These are phyloP conservation scores for Elongisporangium anandrum DNA, from an alignment of 352 stramenopile genomes.

Conservation along the genomic window DNA sequence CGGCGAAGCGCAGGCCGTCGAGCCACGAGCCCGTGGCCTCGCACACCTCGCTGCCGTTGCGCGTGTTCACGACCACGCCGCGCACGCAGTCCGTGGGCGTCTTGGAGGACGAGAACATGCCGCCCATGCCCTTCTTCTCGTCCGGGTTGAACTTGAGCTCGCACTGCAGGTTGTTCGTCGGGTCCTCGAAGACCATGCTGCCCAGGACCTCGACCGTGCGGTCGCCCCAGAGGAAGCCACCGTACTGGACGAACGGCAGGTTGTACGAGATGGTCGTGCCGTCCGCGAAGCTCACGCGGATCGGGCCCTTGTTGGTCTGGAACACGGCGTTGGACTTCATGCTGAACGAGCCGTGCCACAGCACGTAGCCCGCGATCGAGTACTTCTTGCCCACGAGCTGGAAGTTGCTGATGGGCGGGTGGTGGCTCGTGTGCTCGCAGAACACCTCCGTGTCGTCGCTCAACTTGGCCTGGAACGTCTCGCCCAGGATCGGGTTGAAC, in stretches of 20 bases:
- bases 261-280: constrained; percentile 67
- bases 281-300: constrained; percentile 67
- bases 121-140: constrained; percentile 83
- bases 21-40: constrained; percentile 78
- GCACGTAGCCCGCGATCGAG: constrained; percentile 58
- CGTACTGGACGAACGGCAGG: constrained; percentile 67
- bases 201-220: constrained; percentile 75
- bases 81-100: constrained; percentile 72
- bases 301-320: constrained; percentile 73
- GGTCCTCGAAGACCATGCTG: constrained; percentile 71
- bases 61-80: constrained; percentile 63
- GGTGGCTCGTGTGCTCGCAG: constrained; percentile 84
- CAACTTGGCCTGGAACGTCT: constrained; percentile 69
- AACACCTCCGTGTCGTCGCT: constrained; percentile 79
- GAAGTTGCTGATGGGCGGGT: constrained; percentile 84
- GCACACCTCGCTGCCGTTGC: constrained; percentile 55
- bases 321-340: constrained; percentile 85
- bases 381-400: constrained; percentile 75
- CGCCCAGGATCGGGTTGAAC: constrained; percentile 82
- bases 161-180: constrained; percentile 60
- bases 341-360: constrained; percentile 75
- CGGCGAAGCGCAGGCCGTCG: constrained; percentile 63
- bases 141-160: constrained; percentile 82
- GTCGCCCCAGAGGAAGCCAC: constrained; percentile 77
- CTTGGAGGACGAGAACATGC: constrained; percentile 78